Conservation (phyloP, 2,329 filamentous ascomycete genomes). For the Cryoendolithus antarcticus region DNA sequence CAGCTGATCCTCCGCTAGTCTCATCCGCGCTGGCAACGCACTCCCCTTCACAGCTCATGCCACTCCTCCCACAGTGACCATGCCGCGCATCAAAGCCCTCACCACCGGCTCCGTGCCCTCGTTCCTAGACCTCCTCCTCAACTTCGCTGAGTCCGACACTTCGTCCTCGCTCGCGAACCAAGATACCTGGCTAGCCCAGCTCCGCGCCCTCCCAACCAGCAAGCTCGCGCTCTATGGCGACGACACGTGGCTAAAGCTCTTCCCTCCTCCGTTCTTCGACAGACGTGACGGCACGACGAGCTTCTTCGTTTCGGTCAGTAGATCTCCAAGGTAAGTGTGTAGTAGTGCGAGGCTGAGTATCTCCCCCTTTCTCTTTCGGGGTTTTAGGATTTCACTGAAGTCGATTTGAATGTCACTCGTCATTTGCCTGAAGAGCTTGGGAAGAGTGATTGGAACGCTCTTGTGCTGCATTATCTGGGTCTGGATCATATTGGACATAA, state of each 20-base stretch:
- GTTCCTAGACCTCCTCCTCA: conserved; percentile 94
- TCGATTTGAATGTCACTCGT: conserved; percentile 92
- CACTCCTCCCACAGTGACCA: conserved; percentile 92
- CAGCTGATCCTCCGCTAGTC: conserved; percentile 33
- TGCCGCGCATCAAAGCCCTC: conserved; percentile 94
- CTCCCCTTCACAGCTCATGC: conserved; percentile 93
- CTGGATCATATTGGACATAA: conserved; percentile 98
- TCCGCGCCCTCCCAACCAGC: conserved; percentile 55
- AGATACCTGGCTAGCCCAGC: conserved; percentile 92
- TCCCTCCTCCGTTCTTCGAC: conserved; percentile 68
- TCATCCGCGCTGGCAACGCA: conserved; percentile 72
- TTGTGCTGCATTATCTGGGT: conserved; percentile 91
- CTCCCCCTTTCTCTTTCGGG: conserved; percentile 74
- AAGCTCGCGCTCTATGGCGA: conserved; percentile 92
- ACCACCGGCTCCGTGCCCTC: conserved; percentile 95
- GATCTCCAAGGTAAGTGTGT: conserved; percentile 53
- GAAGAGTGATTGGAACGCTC: conserved; percentile 74
- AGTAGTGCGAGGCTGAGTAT: conserved; percentile 98
- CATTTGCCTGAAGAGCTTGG: conserved; percentile 67
- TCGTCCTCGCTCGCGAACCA: conserved; percentile 76
- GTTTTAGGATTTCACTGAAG: conserved; percentile 89
- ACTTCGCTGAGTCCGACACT: conserved; percentile 88
- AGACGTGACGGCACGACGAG: conserved; percentile 86
- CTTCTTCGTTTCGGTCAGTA: conserved; percentile 88
- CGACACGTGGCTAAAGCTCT: conserved; percentile 96